phyloP scores from a whole-genome alignment of 2,329 filamentous ascomycete species.

The Chrysoporthe deuterocubensis region DNA sequence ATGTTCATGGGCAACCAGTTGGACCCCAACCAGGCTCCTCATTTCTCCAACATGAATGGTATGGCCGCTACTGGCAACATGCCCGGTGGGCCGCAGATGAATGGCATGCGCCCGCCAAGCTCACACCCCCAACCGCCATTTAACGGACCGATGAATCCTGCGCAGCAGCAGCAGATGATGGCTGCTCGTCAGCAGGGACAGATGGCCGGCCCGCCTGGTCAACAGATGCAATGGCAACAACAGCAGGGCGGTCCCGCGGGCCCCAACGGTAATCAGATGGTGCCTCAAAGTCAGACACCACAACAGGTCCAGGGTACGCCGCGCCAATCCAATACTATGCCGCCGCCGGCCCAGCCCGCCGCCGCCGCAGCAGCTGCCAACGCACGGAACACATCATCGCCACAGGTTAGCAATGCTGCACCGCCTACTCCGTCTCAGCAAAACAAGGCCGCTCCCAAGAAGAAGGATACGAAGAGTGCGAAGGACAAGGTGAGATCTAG shows the following conservation, averaged over 20 bases:
- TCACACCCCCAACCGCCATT: constrained; percentile 64
- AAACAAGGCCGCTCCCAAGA: constrained; percentile 77
- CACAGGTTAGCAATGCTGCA: constrained; percentile 66
- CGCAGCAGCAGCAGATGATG: constrained; percentile 67
- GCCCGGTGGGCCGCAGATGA: constrained; percentile 59
- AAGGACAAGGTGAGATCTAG: constrained; percentile 67
- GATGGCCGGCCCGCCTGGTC: constrained; percentile 41
- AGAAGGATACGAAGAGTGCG: constrained; percentile 70
- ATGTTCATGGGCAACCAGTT: constrained; percentile 66
- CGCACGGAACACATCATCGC: constrained; percentile 62
- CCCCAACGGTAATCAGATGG: constrained; percentile 48
- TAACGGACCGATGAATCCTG: constrained; percentile 62
- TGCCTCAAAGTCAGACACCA: constrained; percentile 49
- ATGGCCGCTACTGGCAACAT: constrained; percentile 55
- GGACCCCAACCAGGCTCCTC: constrained; percentile 63
- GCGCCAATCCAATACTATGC: constrained; percentile 68
- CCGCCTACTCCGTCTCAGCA: constrained; percentile 77
- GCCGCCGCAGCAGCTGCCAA: constrained; percentile 48
- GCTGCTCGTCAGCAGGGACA: constrained; percentile 50
- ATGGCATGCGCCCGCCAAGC: constrained; percentile 70
- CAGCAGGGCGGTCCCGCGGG: constrained; percentile 39
- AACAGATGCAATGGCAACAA: constrained; percentile 55
- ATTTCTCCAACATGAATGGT: constrained; percentile 54
- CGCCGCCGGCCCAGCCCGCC: constrained; percentile 65
- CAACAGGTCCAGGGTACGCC: constrained; percentile 68